Conservation (phyloP, 2,329 filamentous ascomycete species). For the Penicillium sp. region DNA sequence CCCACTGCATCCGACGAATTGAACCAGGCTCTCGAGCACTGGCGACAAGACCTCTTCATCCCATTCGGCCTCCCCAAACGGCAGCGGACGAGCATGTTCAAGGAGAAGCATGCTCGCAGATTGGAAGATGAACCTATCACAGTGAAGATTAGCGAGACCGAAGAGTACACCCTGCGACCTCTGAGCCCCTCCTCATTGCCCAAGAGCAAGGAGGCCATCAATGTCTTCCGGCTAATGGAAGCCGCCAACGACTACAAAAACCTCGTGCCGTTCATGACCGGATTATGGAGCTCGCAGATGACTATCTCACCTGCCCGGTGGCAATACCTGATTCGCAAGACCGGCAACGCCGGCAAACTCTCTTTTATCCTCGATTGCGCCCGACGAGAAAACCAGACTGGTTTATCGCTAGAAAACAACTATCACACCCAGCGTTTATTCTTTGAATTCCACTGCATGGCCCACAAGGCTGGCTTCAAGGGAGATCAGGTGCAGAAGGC, state of each 20-base stretch:
- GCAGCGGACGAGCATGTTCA: conserved; percentile 44
- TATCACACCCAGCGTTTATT: conserved; percentile 36
- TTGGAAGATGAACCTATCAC: conserved; percentile 43
- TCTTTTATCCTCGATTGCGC: conserved; percentile 38
- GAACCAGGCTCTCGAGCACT: conserved; percentile 40
- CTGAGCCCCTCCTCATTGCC: conserved; percentile 37
- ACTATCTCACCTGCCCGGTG: conserved; percentile 24
- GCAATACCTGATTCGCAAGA: conserved; percentile 41
- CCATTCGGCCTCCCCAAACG: conserved; percentile 39
- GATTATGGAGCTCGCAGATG: conserved; percentile 34
- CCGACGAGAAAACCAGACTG: conserved; percentile 36
- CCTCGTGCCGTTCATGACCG: conserved; percentile 42
- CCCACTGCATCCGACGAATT: conserved; percentile 43
- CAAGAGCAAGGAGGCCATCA: conserved; percentile 30
- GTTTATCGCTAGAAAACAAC: conserved; percentile 33
- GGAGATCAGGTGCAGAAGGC: conserved; percentile 31
- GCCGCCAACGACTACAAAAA: conserved; percentile 43
- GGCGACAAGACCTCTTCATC: conserved; percentile 48
- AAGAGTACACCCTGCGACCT: conserved; percentile 43
- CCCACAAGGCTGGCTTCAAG: conserved; percentile 35
- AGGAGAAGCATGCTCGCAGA: conserved; percentile 34
- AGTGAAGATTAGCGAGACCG: conserved; percentile 38
- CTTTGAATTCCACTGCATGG: conserved; percentile 39
- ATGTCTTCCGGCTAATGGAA: conserved; percentile 38
- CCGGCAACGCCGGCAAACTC: conserved; percentile 37